Conservation (phyloP, 805 yeast species). For the Spathaspora boniae region DNA sequence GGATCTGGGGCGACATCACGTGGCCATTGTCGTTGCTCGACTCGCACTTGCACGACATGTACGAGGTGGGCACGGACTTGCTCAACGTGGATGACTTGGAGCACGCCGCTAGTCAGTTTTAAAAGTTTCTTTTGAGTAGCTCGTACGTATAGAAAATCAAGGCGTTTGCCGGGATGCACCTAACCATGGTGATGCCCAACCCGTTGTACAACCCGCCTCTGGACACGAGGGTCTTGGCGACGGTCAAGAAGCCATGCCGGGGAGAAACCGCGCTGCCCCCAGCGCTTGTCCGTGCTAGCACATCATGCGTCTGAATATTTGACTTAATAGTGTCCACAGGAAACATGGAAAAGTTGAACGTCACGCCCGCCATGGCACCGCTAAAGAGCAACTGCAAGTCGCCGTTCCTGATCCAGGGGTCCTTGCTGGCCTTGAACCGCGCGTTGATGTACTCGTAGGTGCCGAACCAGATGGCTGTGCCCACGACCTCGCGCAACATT, state of each 20-base stretch:
- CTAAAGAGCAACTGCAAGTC: constrained; percentile 60
- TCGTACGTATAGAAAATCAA: constrained; percentile 81
- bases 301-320: constrained; percentile 66
- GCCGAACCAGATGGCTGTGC: constrained; percentile 94
- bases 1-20: constrained; percentile 70
- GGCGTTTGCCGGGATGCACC: constrained; percentile 91
- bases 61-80: constrained; percentile 49
- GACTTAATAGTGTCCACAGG: constrained; percentile 92
- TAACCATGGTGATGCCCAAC: constrained; percentile 70
- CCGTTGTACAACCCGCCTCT: constrained; percentile 71
- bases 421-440: constrained; percentile 26
- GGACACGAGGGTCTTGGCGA: constrained; percentile 10
- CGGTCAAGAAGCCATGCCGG: constrained; percentile 8
- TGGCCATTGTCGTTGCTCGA: constrained; percentile 55
- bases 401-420: constrained; percentile 22
- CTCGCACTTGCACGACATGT: constrained; percentile 47
- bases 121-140: constrained; percentile 40
- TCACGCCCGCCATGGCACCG: constrained; percentile 85
- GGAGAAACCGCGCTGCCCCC: constrained; percentile 2
- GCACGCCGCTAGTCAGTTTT: constrained; percentile 24
- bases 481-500: constrained; percentile 76
- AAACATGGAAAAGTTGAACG: constrained; percentile 74
- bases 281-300: constrained; percentile 12
- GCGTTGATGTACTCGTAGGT: constrained; percentile 62
- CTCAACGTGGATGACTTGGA: constrained; percentile 61